Evolutionary conservation across 2,329 filamentous ascomycete genomes (phyloP).

Genomic region (Penicillium frequentans): DNA sequence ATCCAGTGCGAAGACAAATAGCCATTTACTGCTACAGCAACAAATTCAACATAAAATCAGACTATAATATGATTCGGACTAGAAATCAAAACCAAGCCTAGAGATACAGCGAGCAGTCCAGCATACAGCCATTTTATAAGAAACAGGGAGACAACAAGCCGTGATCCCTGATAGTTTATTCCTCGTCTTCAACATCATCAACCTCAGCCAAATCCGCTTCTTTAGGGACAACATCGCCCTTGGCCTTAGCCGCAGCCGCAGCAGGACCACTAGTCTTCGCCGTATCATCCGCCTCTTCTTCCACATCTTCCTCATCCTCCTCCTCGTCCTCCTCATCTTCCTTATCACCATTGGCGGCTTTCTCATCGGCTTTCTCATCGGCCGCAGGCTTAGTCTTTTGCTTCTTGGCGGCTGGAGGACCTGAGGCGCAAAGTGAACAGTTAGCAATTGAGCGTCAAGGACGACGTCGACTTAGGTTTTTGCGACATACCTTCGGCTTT

Average conservation of each 20-base stretch:
- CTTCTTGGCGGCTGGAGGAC: conserved; percentile 31
- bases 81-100: neutral
- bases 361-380: conserved; percentile 18
- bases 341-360: conserved; percentile 25
- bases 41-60: neutral
- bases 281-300: conserved; percentile 30
- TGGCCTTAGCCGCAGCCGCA: conserved; percentile 34
- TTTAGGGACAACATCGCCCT: conserved; percentile 30
- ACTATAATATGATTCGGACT: neutral
- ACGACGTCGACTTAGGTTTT: neutral
- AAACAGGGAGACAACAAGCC: neutral
- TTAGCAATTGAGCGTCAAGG: neutral
- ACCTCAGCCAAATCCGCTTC: conserved; percentile 32
- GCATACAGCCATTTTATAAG: neutral
- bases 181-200: conserved; percentile 27
- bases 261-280: conserved; percentile 35
- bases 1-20: too few relatives aligned
- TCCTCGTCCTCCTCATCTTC: conserved; percentile 20
- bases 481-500: conserved; percentile 20
- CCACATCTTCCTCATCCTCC: conserved; percentile 17
- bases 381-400: conserved; percentile 29
- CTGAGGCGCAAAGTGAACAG: conserved; percentile 9
- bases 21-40: neutral
- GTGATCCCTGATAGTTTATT: neutral
- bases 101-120: neutral